Conservation (phyloP, 371 early-diverging fungal genomes). For the Mucor indicus region DNA sequence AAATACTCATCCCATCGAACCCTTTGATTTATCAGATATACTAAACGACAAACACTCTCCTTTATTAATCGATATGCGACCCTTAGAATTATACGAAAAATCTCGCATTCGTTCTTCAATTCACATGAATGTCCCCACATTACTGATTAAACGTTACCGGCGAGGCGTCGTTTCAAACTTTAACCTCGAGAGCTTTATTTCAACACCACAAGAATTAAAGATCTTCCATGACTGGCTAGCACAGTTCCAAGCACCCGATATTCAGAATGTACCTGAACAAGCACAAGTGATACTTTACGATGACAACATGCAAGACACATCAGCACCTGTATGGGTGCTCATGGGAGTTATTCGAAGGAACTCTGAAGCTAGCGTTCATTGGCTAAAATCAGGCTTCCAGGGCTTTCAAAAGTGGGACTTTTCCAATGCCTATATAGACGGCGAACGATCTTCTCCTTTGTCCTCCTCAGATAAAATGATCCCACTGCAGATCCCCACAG, state of each 20-base stretch:
- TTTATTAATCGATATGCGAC: slow-evolving; percentile 45
- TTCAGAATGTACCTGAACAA: slow-evolving; percentile 10
- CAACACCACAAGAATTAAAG: slow-evolving; percentile 54
- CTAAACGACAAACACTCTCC: slow-evolving; percentile 5
- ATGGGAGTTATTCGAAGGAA: slow-evolving; percentile 14
- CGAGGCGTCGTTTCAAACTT: slow-evolving; percentile 57
- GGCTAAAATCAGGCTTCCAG: slow-evolving; percentile 49
- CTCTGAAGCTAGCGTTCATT: slow-evolving; percentile 22
- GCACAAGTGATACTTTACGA: slow-evolving; percentile 47
- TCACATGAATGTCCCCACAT: slow-evolving; percentile 56
- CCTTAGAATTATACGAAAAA: slow-evolving; percentile 30
- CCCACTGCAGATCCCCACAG: slow-evolving; percentile 18
- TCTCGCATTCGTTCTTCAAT: slow-evolving; percentile 40
- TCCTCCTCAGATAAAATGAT: slow-evolving; percentile 3
- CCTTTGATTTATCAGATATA: slow-evolving; percentile 7
- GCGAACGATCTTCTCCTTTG: not conserved
- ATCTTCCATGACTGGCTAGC: slow-evolving; percentile 22
- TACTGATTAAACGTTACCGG: slow-evolving; percentile 58
- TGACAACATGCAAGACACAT: slow-evolving; percentile 47
- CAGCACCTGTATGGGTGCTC: slow-evolving; percentile 12
- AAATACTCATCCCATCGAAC: slow-evolving; percentile 4
- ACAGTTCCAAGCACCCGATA: not conserved
- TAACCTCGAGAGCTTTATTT: slow-evolving; percentile 60
- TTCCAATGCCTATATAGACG: slow-evolving; percentile 1
- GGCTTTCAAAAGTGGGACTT: slow-evolving; percentile 35